phyloP scores from a whole-genome alignment of 2,329 filamentous ascomycete species.

The Trichophyton verrucosum region DNA sequence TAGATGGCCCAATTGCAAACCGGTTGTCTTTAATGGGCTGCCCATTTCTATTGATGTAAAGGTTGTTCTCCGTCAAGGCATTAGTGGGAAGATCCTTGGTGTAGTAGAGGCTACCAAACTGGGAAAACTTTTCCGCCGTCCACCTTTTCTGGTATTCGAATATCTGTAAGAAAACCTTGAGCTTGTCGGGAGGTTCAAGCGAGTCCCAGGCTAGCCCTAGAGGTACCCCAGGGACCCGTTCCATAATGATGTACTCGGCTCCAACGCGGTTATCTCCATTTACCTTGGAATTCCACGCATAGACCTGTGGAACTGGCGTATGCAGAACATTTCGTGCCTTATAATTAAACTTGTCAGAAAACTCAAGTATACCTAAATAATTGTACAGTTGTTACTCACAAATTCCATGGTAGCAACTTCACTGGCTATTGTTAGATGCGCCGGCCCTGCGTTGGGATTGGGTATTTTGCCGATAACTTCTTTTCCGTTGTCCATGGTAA shows the following conservation, averaged over 20 bases:
- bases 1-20: slow-evolving; percentile 29
- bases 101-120: slow-evolving; percentile 21
- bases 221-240: slow-evolving; percentile 20
- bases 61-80: slow-evolving; percentile 6
- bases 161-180: slow-evolving; percentile 20
- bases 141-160: slow-evolving; percentile 22
- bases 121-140: slow-evolving; percentile 20
- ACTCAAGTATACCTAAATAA: no score
- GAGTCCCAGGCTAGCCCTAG: slow-evolving; percentile 20
- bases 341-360: background rate
- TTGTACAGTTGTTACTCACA: background rate
- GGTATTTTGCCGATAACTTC: slow-evolving; percentile 14
- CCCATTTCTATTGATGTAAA: background rate
- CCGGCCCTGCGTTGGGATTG: slow-evolving; percentile 12
- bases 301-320: slow-evolving; percentile 5
- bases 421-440: slow-evolving; percentile 20
- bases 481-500: slow-evolving; percentile 16
- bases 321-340: background rate
- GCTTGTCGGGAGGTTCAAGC: slow-evolving; percentile 17
- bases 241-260: slow-evolving; percentile 20
- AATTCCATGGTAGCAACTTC: slow-evolving; percentile 30
- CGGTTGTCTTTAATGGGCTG: background rate
- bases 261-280: slow-evolving; percentile 14
- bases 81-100: slow-evolving; percentile 3
- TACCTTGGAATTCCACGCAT: slow-evolving; percentile 8